Percentiles rank a stretch among this genome's conserved stretches.
Evolutionary conservation across 192 early-diverging fungal species (phyloP).

Genomic region (Coemansia sp.): DNA sequence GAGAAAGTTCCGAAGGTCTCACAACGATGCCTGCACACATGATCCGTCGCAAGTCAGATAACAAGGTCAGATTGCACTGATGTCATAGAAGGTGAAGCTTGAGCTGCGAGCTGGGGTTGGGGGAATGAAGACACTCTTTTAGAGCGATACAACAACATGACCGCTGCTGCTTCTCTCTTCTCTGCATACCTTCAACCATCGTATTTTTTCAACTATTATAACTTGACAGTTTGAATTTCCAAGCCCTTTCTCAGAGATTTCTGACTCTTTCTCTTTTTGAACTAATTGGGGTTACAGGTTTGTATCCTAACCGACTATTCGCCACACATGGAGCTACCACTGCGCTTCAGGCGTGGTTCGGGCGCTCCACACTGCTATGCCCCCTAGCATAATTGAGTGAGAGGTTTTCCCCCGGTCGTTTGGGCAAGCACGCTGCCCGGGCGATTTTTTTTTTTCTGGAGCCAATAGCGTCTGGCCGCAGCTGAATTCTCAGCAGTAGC

Average conservation of each 20-base stretch:
- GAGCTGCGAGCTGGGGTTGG: slow-evolving; percentile 1
- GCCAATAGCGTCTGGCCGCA: slow-evolving; percentile 7
- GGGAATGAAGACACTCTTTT: neutral
- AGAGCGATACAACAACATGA: neutral
- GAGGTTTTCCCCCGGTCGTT: neutral
- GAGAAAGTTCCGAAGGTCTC: neutral
- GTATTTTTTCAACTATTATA: neutral
- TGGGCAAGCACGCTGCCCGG: neutral
- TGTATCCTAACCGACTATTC: neutral
- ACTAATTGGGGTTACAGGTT: neutral
- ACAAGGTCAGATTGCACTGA: neutral
- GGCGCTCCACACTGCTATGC: neutral
- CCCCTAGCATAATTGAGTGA: neutral
- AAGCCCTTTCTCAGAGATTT: neutral
- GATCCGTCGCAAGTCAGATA: neutral
- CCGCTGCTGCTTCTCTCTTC: neutral
- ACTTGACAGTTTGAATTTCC: neutral
- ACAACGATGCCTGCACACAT: neutral
- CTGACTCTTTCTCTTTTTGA: neutral
- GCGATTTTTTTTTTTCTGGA: neutral
- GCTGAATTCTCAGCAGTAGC: slow-evolving; percentile 8
- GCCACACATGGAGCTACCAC: neutral
- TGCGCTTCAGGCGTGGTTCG: neutral
- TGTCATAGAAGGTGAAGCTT: neutral
- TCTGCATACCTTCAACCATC: neutral